A percentile compares a stretch with the other conserved stretches of the same genome.
Conservation (phyloP, 78 protist species). For the Dictyostelium purpureum region DNA sequence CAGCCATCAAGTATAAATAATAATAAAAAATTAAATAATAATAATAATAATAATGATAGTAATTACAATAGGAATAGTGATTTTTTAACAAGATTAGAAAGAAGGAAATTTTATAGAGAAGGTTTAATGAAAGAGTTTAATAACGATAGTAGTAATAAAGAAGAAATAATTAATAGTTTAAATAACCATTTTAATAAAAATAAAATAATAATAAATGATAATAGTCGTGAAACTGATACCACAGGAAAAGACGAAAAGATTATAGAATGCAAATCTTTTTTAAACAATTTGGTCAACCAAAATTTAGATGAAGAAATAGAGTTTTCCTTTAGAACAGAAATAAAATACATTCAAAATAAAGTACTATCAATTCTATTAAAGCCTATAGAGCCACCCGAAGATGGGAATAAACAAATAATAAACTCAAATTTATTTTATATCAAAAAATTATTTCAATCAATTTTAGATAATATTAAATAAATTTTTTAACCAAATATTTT, state of each 20-base stretch:
- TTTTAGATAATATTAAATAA: not conserved
- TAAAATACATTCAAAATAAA: not conserved
- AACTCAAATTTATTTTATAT: not conserved
- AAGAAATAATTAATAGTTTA: not conserved
- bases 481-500: not conserved
- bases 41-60: not conserved
- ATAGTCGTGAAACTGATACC: not conserved
- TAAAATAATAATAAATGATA: not conserved
- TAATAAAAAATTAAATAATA: not conserved
- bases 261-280: not conserved
- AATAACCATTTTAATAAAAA: not conserved
- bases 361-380: not conserved
- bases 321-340: not conserved
- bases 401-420: not conserved
- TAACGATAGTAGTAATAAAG: not conserved
- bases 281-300: not conserved
- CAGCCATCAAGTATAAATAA: not conserved
- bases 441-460: no score
- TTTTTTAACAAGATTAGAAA: constrained; percentile 2
- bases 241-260: not conserved
- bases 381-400: not conserved
- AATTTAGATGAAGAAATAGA: not conserved
- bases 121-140: not conserved
- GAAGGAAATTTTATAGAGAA: constrained; percentile 19
- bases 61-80: not conserved